Evolutionary conservation across 1,284 basidiomycete species (phyloP).

Genomic region (Xanthoconium separans): DNA sequence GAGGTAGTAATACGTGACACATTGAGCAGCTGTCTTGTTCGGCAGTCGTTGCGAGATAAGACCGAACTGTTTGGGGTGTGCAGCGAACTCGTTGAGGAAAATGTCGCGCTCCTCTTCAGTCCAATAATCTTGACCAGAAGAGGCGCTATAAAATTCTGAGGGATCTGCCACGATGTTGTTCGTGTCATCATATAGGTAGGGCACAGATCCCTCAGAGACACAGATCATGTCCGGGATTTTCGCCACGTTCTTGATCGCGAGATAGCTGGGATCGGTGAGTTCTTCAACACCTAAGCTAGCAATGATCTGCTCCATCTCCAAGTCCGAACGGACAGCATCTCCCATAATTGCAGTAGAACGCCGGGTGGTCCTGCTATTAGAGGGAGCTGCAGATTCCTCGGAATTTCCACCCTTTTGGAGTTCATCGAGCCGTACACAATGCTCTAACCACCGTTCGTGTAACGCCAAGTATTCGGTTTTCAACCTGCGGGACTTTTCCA

Average conservation of each 20-base stretch:
- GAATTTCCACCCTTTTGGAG: conserved; percentile 28
- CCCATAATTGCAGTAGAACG: conserved; percentile 72
- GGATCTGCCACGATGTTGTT: conserved; percentile 84
- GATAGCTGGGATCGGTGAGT: conserved; percentile 85
- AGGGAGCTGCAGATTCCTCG: conserved; percentile 46
- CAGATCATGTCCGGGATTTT: conserved; percentile 91
- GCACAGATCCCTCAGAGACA: conserved; percentile 59
- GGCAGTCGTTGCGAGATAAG: conserved; percentile 79
- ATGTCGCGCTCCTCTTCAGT: conserved; percentile 81
- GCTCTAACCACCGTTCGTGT: conserved; percentile 69
- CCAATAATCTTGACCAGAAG: conserved; percentile 79
- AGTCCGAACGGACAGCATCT: conserved; percentile 90
- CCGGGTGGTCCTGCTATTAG: conserved; percentile 64
- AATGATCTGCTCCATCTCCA: conserved; percentile 97
- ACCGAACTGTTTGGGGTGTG: conserved; percentile 93
- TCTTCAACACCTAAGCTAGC: conserved; percentile 91
- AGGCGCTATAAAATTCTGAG: conserved; percentile 71
- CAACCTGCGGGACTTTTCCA: conserved; percentile 57
- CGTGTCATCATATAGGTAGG: conserved; percentile 78
- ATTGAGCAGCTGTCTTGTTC: conserved; percentile 87
- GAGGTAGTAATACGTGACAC: conserved; percentile 92
- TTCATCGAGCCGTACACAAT: conserved; percentile 67
- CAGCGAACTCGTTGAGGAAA: conserved; percentile 82
- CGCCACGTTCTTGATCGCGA: conserved; percentile 87
- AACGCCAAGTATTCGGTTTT: conserved; percentile 66